Evolutionary conservation across 164 flowering plant genomes (phyloP).

Genomic region (Amborella trichopoda): DNA sequence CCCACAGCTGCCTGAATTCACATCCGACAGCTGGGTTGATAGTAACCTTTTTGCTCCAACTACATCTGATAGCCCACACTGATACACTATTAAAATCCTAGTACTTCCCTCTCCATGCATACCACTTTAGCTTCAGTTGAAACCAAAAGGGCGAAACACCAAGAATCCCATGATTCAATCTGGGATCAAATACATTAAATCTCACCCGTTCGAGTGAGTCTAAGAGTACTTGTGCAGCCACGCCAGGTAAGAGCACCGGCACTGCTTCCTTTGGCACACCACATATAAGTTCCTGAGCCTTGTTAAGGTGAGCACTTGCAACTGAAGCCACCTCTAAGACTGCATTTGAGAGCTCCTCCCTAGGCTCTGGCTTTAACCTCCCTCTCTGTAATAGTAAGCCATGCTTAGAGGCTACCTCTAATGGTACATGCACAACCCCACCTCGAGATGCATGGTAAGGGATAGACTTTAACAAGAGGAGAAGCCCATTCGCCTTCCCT

Average conservation of each 20-base stretch:
- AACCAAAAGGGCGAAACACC: constrained; percentile 83
- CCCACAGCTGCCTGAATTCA: too few species aligned
- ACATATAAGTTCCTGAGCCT: constrained; percentile 68
- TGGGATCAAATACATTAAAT: constrained; percentile 89
- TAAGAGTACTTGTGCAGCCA: constrained; percentile 72
- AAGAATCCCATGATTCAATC: constrained; percentile 52
- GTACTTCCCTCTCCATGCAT: constrained; percentile 70
- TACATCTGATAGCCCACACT: too few species aligned
- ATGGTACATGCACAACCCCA: constrained; percentile 58
- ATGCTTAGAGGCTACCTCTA: constrained; percentile 61
- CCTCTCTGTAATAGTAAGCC: constrained; percentile 55
- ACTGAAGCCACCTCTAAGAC: constrained; percentile 94
- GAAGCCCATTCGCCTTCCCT: constrained; percentile 93
- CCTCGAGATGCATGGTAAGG: constrained; percentile 73
- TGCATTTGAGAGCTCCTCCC: constrained; percentile 50
- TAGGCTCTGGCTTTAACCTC: constrained; percentile 29
- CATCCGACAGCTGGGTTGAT: too few species aligned
- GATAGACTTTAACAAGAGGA: constrained; percentile 68
- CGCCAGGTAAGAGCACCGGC: constrained; percentile 74
- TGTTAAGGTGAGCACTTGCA: constrained; percentile 69
- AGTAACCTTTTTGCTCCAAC: too few species aligned
- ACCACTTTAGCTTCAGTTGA: constrained; percentile 78
- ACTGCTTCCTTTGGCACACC: constrained; percentile 70
- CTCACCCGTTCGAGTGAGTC: constrained; percentile 48
- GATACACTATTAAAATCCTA: too few species aligned